These are phyloP conservation scores for Grosmannia serpens DNA, from an alignment of 2,329 filamentous ascomycete genomes.

Conservation along the genomic window DNA sequence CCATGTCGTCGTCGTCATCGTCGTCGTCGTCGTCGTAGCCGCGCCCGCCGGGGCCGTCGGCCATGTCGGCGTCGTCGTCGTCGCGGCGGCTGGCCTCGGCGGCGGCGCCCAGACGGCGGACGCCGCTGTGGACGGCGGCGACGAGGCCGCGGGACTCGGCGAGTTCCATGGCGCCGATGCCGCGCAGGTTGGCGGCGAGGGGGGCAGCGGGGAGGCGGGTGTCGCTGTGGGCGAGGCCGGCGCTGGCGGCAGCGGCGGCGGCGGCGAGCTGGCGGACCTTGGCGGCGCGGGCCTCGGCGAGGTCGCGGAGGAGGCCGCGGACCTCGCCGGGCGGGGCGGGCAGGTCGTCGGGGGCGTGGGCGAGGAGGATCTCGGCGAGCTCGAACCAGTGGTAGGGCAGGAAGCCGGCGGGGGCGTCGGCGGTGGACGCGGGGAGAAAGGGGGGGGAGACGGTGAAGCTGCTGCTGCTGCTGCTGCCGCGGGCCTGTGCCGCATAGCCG, in stretches of 20 bases:
- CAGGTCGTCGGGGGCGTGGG: conserved; percentile 76
- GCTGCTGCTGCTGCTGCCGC: no score
- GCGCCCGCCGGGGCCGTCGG: conserved; percentile 45
- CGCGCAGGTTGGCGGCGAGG: conserved; percentile 41
- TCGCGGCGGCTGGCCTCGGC: conserved; percentile 68
- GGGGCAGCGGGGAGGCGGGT: conserved; percentile 47
- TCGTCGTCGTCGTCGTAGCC: conserved; percentile 50
- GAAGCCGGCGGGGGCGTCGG: conserved; percentile 52
- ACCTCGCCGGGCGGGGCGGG: conserved; percentile 57
- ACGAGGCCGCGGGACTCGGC: conserved; percentile 79
- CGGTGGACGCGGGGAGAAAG: conserved; percentile 66
- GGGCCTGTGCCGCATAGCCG: no score
- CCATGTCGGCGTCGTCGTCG: conserved; percentile 56
- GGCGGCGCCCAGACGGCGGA: conserved; percentile 72
- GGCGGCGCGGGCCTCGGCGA: conserved; percentile 78
- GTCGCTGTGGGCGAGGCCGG: neutral
- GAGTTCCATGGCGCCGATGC: conserved; percentile 88
- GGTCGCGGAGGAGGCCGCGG: conserved; percentile 62
- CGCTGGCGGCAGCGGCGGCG: conserved; percentile 20
- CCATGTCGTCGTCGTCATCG: conserved; percentile 44
- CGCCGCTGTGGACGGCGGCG: conserved; percentile 72
- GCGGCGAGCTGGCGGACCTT: conserved; percentile 62
- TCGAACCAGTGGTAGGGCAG: conserved; percentile 96
- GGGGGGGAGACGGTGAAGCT: conserved; percentile 40
- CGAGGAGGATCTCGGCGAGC: conserved; percentile 74